Evolutionary conservation across 2,329 filamentous ascomycete species (phyloP).

Genomic region (Monosporascus sp.): DNA sequence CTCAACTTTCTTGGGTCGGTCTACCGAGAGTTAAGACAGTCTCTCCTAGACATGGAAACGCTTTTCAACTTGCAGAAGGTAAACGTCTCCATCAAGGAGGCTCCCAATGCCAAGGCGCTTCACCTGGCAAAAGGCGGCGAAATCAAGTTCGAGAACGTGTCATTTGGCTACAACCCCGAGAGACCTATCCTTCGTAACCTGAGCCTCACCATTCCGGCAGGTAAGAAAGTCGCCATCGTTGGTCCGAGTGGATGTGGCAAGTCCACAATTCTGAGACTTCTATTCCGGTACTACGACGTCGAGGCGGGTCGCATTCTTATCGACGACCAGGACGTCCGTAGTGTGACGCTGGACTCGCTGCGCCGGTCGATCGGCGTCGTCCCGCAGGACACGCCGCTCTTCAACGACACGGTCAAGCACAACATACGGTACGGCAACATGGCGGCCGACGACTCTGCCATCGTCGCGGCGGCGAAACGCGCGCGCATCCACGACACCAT

Average conservation of each 20-base stretch:
- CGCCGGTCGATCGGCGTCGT: constrained; percentile 88
- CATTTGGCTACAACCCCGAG: constrained; percentile 84
- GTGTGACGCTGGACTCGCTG: constrained; percentile 76
- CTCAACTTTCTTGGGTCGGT: constrained; percentile 98
- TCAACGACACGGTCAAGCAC: constrained; percentile 93
- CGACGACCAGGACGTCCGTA: constrained; percentile 86
- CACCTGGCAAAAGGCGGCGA: constrained; percentile 72
- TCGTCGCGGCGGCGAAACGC: constrained; percentile 71
- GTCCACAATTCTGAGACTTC: constrained; percentile 80
- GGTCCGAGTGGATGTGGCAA: constrained; percentile 95
- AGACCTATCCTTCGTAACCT: constrained; percentile 83
- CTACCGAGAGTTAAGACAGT: constrained; percentile 92
- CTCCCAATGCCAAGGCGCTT: constrained; percentile 67
- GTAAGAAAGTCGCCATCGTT: constrained; percentile 92
- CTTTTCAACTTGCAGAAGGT: constrained; percentile 97
- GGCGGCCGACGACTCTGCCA: constrained; percentile 65
- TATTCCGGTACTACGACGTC: constrained; percentile 93
- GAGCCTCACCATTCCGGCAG: constrained; percentile 83
- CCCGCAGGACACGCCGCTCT: constrained; percentile 92
- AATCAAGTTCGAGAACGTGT: constrained; percentile 91
- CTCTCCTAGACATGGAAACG: constrained; percentile 95
- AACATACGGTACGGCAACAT: constrained; percentile 93
- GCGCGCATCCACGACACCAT: constrained; percentile 84
- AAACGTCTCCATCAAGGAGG: constrained; percentile 79
- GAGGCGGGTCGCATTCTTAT: constrained; percentile 81